phyloP scores from a whole-genome alignment of 2,329 filamentous ascomycete species.

The Hymenoscyphus occultus region DNA sequence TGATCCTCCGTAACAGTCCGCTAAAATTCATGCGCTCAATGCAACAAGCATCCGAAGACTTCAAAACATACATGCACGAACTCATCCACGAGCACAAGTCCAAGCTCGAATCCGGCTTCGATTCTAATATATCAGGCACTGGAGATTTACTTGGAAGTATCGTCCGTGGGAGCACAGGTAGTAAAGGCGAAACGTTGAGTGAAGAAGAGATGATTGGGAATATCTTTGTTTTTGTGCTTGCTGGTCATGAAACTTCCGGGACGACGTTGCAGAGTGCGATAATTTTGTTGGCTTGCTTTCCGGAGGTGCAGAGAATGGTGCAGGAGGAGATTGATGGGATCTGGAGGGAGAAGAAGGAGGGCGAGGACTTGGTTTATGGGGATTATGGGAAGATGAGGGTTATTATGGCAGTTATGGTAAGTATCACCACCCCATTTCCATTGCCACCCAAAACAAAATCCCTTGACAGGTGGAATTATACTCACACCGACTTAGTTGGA shows the following conservation, averaged over 20 bases:
- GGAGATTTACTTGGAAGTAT: constrained; percentile 35
- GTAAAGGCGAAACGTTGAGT: constrained; percentile 38
- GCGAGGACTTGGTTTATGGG: constrained; percentile 37
- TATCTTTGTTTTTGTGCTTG: constrained; percentile 63
- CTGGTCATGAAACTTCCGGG: constrained; percentile 76
- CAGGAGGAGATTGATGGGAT: constrained; percentile 62
- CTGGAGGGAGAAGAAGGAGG: constrained; percentile 28
- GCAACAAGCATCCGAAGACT: constrained; percentile 16
- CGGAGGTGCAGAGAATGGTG: constrained; percentile 58
- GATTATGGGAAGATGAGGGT: constrained; percentile 41
- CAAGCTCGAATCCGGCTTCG: constrained; percentile 4
- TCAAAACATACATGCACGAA: constrained; percentile 19
- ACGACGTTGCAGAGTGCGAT: constrained; percentile 69
- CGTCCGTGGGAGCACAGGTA: constrained; percentile 17
- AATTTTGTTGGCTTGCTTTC: constrained; percentile 62
- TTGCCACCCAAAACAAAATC: background rate
- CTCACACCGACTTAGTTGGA: constrained; percentile 33
- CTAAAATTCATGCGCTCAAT: constrained; percentile 4
- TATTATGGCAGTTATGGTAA: constrained; percentile 38
- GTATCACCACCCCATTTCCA: background rate
- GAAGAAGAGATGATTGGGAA: constrained; percentile 68
- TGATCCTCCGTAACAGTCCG: constrained; percentile 17
- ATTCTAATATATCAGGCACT: constrained; percentile 24
- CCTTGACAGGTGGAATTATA: no score
- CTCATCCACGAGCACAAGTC: constrained; percentile 18